These are phyloP conservation scores for Paramyrothecium roridum DNA, from an alignment of 2,329 filamentous ascomycete genomes.

Conservation along the genomic window DNA sequence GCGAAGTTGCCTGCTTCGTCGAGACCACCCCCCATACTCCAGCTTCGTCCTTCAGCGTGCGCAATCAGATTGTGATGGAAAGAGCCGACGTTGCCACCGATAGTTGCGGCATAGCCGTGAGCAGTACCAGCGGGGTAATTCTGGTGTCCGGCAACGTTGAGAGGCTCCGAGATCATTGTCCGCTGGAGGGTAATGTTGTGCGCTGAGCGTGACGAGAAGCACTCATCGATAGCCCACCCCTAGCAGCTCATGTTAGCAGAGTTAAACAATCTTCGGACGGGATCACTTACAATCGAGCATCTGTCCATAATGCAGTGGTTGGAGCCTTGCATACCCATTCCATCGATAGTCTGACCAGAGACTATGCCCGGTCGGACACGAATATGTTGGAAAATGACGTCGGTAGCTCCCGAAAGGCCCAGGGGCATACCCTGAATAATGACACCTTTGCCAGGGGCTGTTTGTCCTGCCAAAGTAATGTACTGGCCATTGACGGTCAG, in stretches of 20 bases:
- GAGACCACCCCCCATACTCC: slow-evolving; percentile 30
- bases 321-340: slow-evolving; percentile 30
- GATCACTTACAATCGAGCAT: slow-evolving; percentile 20
- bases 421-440: slow-evolving; percentile 21
- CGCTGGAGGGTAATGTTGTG: slow-evolving; percentile 31
- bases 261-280: not conserved
- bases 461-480: not conserved
- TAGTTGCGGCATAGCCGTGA: slow-evolving; percentile 21
- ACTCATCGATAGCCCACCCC: slow-evolving; percentile 31
- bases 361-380: slow-evolving; percentile 25
- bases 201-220: slow-evolving; percentile 27
- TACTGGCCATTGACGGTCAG: slow-evolving; percentile 33
- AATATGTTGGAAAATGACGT: slow-evolving; percentile 19
- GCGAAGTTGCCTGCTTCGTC: slow-evolving; percentile 23
- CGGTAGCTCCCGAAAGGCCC: slow-evolving; percentile 24
- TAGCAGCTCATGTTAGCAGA: not conserved
- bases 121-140: slow-evolving; percentile 28
- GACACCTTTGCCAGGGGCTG: not conserved
- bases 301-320: slow-evolving; percentile 30
- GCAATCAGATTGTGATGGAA: slow-evolving; percentile 31
- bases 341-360: slow-evolving; percentile 25
- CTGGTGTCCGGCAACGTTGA: slow-evolving; percentile 31
- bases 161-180: slow-evolving; percentile 30
- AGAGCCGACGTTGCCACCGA: slow-evolving; percentile 28
- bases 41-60: slow-evolving; percentile 26